Evolutionary conservation across 768 basidiomycete species (phyloP).

Genomic region (Cystobasidium onofrii): DNA sequence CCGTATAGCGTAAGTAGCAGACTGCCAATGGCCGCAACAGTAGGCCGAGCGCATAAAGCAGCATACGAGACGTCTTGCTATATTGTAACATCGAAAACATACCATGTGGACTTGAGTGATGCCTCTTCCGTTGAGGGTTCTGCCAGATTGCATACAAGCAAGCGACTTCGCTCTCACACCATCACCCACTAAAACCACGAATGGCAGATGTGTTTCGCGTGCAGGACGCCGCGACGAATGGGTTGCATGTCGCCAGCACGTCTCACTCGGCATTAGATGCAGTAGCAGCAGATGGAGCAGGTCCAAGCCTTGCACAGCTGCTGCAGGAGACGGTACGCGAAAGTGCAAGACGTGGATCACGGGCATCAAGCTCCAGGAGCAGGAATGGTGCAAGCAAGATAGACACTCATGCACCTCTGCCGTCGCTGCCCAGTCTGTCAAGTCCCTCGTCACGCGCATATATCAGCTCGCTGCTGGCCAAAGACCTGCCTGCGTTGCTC

Average conservation of each 20-base stretch:
- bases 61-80: no score
- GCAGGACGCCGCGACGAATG: neutral
- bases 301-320: constrained; percentile 27
- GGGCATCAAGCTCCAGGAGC: neutral
- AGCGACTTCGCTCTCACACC: neutral
- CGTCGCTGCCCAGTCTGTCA: constrained; percentile 4
- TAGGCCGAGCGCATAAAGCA: no score
- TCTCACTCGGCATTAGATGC: neutral
- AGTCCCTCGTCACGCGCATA: neutral
- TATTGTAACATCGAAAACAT: no score
- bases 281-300: neutral
- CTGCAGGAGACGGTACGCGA: constrained; percentile 23
- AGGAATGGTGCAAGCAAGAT: constrained; percentile 1
- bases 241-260: constrained; percentile 1
- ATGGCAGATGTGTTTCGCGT: constrained; percentile 6
- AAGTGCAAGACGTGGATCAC: neutral
- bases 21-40: no score
- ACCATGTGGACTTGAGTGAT: no score
- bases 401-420: constrained; percentile 1
- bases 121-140: no score
- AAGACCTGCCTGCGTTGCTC: constrained; percentile 13
- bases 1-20: no score
- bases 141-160: no score
- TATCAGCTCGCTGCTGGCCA: constrained; percentile 21
- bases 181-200: neutral